Percentiles rank a stretch among this genome's conserved stretches.
phyloP scores from a whole-genome alignment of 2,329 filamentous ascomycete species.

The Aspergillus spinulosporus region DNA sequence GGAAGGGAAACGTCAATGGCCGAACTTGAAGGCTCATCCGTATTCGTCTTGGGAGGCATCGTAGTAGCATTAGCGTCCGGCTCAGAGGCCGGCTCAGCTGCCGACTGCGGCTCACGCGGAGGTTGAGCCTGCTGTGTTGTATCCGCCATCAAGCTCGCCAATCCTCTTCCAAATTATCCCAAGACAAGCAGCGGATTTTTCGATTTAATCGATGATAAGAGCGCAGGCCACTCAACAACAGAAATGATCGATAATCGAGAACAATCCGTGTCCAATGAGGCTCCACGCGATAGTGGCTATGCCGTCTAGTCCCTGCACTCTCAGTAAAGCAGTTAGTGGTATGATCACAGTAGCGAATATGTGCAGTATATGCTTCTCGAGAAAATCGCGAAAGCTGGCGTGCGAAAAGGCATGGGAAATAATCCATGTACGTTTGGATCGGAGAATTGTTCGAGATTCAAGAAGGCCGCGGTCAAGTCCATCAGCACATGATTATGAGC shows the following conservation, averaged over 20 bases:
- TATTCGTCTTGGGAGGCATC: neutral
- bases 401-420: neutral
- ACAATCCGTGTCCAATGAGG: constrained; percentile 2
- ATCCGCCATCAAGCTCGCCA: constrained; percentile 25
- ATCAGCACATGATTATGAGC: constrained; percentile 2
- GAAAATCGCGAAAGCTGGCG: neutral
- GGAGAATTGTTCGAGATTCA: constrained; percentile 6
- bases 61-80: constrained; percentile 1
- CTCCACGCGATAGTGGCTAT: constrained; percentile 9
- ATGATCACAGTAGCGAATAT: constrained; percentile 4
- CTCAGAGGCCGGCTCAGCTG: constrained; percentile 12
- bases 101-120: constrained; percentile 22
- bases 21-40: constrained; percentile 5
- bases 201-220: neutral
- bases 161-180: neutral
- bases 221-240: neutral
- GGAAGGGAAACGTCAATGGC: constrained; percentile 30
- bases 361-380: neutral
- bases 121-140: constrained; percentile 22
- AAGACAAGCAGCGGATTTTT: neutral
- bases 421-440: neutral
- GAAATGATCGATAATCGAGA: neutral
- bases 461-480: constrained; percentile 4
- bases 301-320: constrained; percentile 14
- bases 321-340: constrained; percentile 18